Evolutionary conservation across 805 yeast genomes (phyloP).

Genomic region (Cyberlindnera mrakii): DNA sequence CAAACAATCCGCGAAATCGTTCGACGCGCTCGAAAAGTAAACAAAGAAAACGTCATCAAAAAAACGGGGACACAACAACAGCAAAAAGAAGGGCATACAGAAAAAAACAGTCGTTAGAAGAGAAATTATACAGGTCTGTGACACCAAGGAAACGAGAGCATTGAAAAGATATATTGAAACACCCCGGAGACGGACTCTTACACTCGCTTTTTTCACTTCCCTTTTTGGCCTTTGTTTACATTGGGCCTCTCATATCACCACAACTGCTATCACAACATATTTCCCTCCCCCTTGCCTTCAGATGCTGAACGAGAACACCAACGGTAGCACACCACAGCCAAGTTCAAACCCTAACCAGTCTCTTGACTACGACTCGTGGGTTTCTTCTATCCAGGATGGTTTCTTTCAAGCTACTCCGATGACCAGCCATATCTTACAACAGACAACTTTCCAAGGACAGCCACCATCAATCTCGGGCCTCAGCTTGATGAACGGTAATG

Average conservation of each 20-base stretch:
- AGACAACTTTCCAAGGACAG: constrained; percentile 2
- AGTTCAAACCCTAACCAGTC: constrained; percentile 8
- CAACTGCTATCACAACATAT: no score
- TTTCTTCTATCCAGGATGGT: constrained; percentile 22
- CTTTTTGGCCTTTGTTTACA: no score
- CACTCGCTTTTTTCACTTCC: no score
- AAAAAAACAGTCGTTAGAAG: not conserved
- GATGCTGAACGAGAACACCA: not conserved
- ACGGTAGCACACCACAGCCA: not conserved
- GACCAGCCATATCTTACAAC: constrained; percentile 18
- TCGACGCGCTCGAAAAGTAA: not conserved
- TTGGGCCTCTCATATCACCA: no score
- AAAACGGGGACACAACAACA: not conserved
- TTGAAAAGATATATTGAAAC: no score
- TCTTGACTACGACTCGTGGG: constrained; percentile 24
- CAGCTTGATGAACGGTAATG: not conserved
- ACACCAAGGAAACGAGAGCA: not conserved
- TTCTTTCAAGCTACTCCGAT: constrained; percentile 22
- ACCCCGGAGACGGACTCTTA: no score
- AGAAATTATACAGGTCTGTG: not conserved
- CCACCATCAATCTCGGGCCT: no score
- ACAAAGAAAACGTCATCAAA: not conserved
- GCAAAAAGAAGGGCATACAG: not conserved
- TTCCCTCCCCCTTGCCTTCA: no score
- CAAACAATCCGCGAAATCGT: not conserved